Conservation (phyloP, 352 stramenopile species). For the Chrysophaeum taylorii region DNA sequence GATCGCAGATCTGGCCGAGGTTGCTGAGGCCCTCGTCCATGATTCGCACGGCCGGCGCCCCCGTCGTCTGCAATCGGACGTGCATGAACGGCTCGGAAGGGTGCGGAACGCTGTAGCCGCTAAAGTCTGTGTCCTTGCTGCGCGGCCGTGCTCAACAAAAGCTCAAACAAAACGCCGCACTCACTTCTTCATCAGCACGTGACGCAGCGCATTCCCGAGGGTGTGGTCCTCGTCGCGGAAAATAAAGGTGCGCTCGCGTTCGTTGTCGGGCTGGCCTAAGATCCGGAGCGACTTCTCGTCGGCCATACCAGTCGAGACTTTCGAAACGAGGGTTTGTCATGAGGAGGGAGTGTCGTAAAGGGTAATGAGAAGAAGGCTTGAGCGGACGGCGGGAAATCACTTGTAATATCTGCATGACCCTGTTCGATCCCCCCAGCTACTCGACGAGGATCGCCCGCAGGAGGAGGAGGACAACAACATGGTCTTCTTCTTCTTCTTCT, state of each 20-base stretch:
- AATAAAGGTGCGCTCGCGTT: background rate
- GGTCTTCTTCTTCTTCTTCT: too few relatives aligned
- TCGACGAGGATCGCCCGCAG: too few relatives aligned
- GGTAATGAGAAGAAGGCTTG: too few relatives aligned
- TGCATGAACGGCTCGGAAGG: constrained; percentile 82
- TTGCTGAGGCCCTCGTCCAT: constrained; percentile 3
- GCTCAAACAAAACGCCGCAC: constrained; percentile 1
- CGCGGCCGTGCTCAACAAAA: background rate
- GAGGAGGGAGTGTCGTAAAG: too few relatives aligned
- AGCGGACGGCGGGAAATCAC: too few relatives aligned
- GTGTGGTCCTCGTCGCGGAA: constrained; percentile 13
- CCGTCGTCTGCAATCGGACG: constrained; percentile 61
- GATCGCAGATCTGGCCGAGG: background rate
- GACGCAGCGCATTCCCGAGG: constrained; percentile 60
- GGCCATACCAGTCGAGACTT: too few relatives aligned
- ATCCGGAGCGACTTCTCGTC: background rate
- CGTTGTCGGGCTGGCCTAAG: background rate
- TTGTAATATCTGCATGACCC: too few relatives aligned
- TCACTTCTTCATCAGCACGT: constrained; percentile 66
- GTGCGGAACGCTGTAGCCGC: constrained; percentile 77
- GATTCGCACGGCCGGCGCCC: background rate
- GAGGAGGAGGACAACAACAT: too few relatives aligned
- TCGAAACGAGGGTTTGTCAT: too few relatives aligned
- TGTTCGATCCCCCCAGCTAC: too few relatives aligned
- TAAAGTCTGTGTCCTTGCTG: constrained; percentile 69